Evolutionary conservation across 352 stramenopile species (phyloP).

Genomic region (Pythium folliculosum): DNA sequence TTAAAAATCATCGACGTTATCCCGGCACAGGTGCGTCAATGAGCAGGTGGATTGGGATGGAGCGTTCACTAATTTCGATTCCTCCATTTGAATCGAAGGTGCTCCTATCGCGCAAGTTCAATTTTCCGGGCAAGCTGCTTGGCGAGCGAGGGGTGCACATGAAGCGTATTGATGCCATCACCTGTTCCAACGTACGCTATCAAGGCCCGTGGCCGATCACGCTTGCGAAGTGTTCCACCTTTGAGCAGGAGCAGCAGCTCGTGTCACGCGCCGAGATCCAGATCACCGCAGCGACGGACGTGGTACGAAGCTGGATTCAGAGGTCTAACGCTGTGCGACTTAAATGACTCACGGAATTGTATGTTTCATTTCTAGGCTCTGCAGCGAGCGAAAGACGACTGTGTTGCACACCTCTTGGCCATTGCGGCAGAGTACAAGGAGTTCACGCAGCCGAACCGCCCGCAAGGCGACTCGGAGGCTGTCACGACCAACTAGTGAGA

Average conservation of each 20-base stretch:
- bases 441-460: slow-evolving; percentile 6
- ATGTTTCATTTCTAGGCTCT: slow-evolving; percentile 11
- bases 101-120: slow-evolving; percentile 50
- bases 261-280: slow-evolving; percentile 23
- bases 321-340: not conserved
- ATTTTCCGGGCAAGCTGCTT: slow-evolving; percentile 62
- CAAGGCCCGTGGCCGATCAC: slow-evolving; percentile 37
- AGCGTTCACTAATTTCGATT: not conserved
- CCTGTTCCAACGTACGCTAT: slow-evolving; percentile 28
- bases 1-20: slow-evolving; percentile 24
- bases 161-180: slow-evolving; percentile 59
- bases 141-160: slow-evolving; percentile 65
- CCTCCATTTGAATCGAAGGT: slow-evolving; percentile 18
- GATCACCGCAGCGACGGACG: slow-evolving; percentile 23
- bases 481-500: not conserved
- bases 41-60: not conserved
- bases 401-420: slow-evolving; percentile 13
- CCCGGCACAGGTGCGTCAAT: slow-evolving; percentile 11
- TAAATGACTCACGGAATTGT: not conserved
- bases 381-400: slow-evolving; percentile 27
- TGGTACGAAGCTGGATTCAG: slow-evolving; percentile 6
- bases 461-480: not conserved
- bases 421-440: slow-evolving; percentile 11
- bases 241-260: slow-evolving; percentile 1
- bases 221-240: slow-evolving; percentile 31